Evolutionary conservation across 2,329 filamentous ascomycete genomes (phyloP).

Genomic region (Paecilomyces niveus): DNA sequence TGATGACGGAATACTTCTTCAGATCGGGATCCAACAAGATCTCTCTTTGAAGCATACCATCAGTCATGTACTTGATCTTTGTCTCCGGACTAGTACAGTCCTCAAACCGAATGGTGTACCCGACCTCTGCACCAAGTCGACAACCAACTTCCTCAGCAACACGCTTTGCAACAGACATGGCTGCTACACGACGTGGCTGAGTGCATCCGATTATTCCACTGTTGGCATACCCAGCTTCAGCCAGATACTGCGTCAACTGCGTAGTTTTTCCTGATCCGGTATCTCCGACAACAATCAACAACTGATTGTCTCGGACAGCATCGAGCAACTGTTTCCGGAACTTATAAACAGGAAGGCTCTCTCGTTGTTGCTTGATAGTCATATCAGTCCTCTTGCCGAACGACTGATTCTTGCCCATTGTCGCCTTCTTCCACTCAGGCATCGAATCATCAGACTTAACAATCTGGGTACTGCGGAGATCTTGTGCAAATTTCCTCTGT

Average conservation of each 20-base stretch:
- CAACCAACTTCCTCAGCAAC: conserved; percentile 95
- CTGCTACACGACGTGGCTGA: conserved; percentile 91
- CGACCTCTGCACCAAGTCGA: conserved; percentile 81
- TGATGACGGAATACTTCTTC: conserved; percentile 87
- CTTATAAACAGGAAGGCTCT: conserved; percentile 79
- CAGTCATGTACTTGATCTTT: conserved; percentile 99
- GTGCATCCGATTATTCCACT: conserved; percentile 91
- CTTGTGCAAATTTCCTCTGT: conserved; percentile 80
- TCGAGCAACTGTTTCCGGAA: conserved; percentile 84
- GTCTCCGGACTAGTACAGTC: conserved; percentile 83
- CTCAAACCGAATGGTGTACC: conserved; percentile 96
- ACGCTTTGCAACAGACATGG: conserved; percentile 96
- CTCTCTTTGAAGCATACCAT: conserved; percentile 95
- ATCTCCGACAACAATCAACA: conserved; percentile 93
- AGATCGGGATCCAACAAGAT: conserved; percentile 87
- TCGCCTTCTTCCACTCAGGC: conserved; percentile 87
- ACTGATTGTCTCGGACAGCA: conserved; percentile 78
- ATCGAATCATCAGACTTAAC: conserved; percentile 58
- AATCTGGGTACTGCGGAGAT: conserved; percentile 62
- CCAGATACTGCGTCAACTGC: conserved; percentile 89
- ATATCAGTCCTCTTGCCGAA: conserved; percentile 81
- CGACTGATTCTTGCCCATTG: conserved; percentile 70
- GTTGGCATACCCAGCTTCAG: conserved; percentile 83
- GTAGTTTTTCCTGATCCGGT: conserved; percentile 97
- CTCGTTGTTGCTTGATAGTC: conserved; percentile 91